Evolutionary conservation across 164 flowering plant genomes (phyloP).

Genomic region (Tetracentron sinense): DNA sequence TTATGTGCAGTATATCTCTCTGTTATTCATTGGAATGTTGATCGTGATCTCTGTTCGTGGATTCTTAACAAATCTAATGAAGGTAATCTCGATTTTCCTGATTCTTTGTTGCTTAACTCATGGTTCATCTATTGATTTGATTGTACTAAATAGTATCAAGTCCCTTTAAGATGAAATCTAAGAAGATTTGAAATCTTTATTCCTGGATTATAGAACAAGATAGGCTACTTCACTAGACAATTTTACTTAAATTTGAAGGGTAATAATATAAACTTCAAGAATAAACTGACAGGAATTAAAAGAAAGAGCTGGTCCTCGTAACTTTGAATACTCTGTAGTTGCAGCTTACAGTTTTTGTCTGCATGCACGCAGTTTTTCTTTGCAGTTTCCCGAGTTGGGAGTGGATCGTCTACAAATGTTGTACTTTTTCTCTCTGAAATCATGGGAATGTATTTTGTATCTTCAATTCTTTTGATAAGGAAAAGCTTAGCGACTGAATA

Average conservation of each 20-base stretch:
- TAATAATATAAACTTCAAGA: not conserved
- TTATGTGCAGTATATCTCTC: conserved; percentile 76
- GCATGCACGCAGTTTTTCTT: conserved; percentile 77
- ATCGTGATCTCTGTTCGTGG: conserved; percentile 91
- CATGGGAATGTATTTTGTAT: conserved; percentile 97
- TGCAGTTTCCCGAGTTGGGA: conserved; percentile 95
- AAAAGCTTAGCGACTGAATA: conserved; percentile 92
- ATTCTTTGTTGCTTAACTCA: not conserved
- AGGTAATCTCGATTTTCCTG: conserved; percentile 45
- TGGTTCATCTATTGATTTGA: no score
- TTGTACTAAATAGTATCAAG: no score
- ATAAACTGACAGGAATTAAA: not conserved
- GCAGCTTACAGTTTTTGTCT: conserved; percentile 3
- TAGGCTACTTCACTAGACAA: no score
- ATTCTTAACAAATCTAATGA: conserved; percentile 86
- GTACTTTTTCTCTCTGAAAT: conserved; percentile 93
- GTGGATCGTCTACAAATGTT: conserved; percentile 96
- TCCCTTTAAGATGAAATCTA: no score
- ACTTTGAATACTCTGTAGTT: not conserved
- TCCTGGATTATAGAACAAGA: no score
- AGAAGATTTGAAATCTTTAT: no score
- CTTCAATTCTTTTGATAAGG: conserved; percentile 93
- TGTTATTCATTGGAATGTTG: conserved; percentile 91
- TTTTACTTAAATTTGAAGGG: not conserved
- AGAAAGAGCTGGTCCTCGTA: not conserved